Conservation (phyloP, 305 asterid species). For the Fraxinus dipetala region DNA sequence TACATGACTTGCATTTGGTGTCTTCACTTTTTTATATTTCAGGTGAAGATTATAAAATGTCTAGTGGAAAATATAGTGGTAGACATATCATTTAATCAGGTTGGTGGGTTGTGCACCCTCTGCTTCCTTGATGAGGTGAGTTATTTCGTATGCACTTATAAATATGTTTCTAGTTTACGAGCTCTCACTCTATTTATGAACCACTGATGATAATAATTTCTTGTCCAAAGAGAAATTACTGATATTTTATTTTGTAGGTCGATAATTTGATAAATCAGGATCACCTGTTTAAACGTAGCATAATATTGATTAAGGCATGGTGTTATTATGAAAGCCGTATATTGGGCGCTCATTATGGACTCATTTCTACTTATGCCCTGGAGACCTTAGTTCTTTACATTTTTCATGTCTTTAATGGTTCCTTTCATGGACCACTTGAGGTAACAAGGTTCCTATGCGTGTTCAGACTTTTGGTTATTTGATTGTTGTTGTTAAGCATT, state of each 20-base stretch:
- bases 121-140: conserved; percentile 92
- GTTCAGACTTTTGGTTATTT: conserved; percentile 19
- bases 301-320: conserved; percentile 91
- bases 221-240: conserved; percentile 13
- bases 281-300: conserved; percentile 87
- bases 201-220: neutral
- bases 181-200: conserved; percentile 19
- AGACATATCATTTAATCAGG: conserved; percentile 90
- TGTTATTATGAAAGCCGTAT: conserved; percentile 94
- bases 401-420: conserved; percentile 80
- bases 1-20: conserved; percentile 5
- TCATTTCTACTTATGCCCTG: conserved; percentile 90
- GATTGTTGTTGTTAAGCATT: conserved; percentile 27
- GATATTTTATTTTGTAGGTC: conserved; percentile 46
- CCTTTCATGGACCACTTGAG: conserved; percentile 91
- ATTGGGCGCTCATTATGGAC: conserved; percentile 93
- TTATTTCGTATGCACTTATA: conserved; percentile 12
- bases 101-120: conserved; percentile 87
- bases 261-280: conserved; percentile 71
- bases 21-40: conserved; percentile 28
- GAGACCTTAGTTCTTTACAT: conserved; percentile 90
- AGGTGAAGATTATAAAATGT: conserved; percentile 86
- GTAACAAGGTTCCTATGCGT: conserved; percentile 32
- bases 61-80: conserved; percentile 86
- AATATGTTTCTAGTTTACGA: neutral